Percentiles rank a stretch among this genome's conserved stretches.
Evolutionary conservation across 225 moss, liverwort and hornwort genomes (phyloP).

Genomic region (Takakia lepidozioides): DNA sequence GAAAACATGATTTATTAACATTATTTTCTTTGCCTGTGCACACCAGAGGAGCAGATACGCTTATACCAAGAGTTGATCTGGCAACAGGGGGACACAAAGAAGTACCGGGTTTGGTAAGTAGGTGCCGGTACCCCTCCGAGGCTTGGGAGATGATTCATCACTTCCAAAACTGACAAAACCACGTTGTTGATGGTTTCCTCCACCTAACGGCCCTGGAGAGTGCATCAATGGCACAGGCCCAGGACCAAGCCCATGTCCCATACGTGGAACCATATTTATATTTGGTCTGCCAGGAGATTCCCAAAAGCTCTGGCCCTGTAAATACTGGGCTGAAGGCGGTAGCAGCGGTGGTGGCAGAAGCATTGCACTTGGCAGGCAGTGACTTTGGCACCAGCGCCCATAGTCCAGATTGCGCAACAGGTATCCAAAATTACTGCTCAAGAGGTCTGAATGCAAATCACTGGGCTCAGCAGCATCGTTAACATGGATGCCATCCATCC

Average conservation of each 20-base stretch:
- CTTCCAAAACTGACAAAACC: conserved; percentile 30
- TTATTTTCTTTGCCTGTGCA: too few species aligned
- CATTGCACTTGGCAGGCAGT: conserved; percentile 9
- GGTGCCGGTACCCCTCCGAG: conserved; percentile 67
- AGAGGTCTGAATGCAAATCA: conserved; percentile 23
- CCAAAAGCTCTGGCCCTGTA: conserved; percentile 27
- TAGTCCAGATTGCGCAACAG: conserved; percentile 31
- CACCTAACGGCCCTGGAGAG: conserved; percentile 14
- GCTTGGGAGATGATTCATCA: conserved; percentile 43
- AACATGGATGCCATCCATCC: conserved; percentile 18
- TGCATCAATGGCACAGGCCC: conserved; percentile 12
- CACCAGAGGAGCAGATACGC: too few species aligned
- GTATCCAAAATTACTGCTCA: conserved; percentile 37
- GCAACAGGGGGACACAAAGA: too few species aligned
- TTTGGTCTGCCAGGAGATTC: conserved; percentile 62
- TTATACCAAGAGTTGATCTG: too few species aligned
- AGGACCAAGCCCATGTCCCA: conserved; percentile 18
- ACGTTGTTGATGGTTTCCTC: conserved; percentile 3
- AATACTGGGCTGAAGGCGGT: conserved; percentile 11
- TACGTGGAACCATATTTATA: conserved; percentile 20
- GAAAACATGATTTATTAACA: too few species aligned
- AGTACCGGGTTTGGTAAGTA: conserved; percentile 55
- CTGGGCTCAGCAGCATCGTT: conserved; percentile 19
- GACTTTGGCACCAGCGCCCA: conserved; percentile 39
- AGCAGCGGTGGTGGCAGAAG: conserved; percentile 12